Conservation (phyloP, 768 basidiomycete species). For the Phylloporus sp. region DNA sequence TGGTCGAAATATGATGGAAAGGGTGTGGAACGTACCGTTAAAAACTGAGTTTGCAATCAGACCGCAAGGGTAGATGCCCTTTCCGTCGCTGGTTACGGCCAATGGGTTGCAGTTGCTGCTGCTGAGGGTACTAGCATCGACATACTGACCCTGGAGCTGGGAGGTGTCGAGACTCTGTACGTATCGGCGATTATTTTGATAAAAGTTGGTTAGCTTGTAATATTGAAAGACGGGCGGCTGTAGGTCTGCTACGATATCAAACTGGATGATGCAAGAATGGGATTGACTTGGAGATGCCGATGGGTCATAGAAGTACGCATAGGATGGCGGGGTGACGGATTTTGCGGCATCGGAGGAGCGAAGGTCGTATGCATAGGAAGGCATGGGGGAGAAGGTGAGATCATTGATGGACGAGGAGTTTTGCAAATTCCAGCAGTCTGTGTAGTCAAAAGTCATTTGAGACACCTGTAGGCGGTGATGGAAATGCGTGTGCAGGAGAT, state of each 20-base stretch:
- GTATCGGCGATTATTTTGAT: constrained; percentile 97
- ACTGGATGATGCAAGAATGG: constrained; percentile 71
- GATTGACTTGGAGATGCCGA: constrained; percentile 40
- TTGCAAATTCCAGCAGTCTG: constrained; percentile 71
- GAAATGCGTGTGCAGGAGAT: constrained; percentile 5
- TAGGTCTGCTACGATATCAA: constrained; percentile 77
- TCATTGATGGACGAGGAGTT: constrained; percentile 31
- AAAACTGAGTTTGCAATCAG: constrained; percentile 96
- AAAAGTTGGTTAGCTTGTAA: constrained; percentile 96
- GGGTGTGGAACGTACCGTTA: constrained; percentile 58
- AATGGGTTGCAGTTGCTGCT: constrained; percentile 87
- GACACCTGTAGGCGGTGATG: constrained; percentile 51
- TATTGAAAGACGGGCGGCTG: constrained; percentile 78
- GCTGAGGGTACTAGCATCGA: constrained; percentile 45
- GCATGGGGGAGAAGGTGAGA: constrained; percentile 47
- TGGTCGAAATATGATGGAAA: neutral
- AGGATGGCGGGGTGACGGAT: constrained; percentile 53
- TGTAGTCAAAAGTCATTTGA: constrained; percentile 94
- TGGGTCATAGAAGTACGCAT: constrained; percentile 64
- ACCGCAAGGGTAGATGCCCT: constrained; percentile 88
- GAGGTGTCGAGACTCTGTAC: constrained; percentile 84
- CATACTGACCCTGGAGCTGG: constrained; percentile 75
- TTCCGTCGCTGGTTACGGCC: constrained; percentile 43
- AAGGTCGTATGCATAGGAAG: constrained; percentile 61
- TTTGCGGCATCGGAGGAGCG: constrained; percentile 52